Base-by-base conservation (phyloP, 768 basidiomycete species). In the Russula brevipes region DNA sequence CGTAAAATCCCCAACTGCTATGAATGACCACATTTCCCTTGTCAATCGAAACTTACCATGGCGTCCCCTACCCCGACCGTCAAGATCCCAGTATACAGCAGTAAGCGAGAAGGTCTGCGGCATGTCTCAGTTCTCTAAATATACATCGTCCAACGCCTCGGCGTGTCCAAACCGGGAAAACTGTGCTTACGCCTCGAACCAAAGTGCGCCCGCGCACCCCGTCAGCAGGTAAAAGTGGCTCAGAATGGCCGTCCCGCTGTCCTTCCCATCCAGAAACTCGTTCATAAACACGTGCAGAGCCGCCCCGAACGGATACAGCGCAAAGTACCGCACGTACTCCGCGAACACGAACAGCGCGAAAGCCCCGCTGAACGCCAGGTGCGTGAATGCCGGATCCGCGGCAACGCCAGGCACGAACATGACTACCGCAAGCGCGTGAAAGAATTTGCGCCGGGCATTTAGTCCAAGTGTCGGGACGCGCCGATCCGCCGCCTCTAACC, bases 261-360 rank as follows among this genome's bases (percentile, higher is more conserved):
- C 97, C 76, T 92, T 91, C 69, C 88, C 82, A 76, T 99, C 97
- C 73, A 98, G 78, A 72, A 99, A 99, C 73, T 99, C 97, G 76
- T 89, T 91, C 85, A 99, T 86, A 75, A 99, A 99, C 59, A 98
- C 77, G 75, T 99, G 97, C 19, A 99, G 85, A 11, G 85, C 79
- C 10, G 91, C 95, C 14, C 94, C 94, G 69, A 98, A 91, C 3
- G 97, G 97, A 76, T 97, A 98, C 54, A 99, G 83, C 42, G 97
- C 97, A 75, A 98, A 99, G 75, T 98, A 99, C 62, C 97, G 91
- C 66, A 98, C 84, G 77, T 98, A 98, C 77, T 99, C 97, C 61
- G 91, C 87, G 73, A 99, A 98, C 30, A 87, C 91, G 78, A 99
- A 98, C 67, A 93, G 74, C 9, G 97, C 88, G 74, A 99, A 98